These are phyloP conservation scores for Ophiocordyceps polyrhachis-furcata DNA, from an alignment of 2,329 filamentous ascomycete species.

Conservation along the genomic window DNA sequence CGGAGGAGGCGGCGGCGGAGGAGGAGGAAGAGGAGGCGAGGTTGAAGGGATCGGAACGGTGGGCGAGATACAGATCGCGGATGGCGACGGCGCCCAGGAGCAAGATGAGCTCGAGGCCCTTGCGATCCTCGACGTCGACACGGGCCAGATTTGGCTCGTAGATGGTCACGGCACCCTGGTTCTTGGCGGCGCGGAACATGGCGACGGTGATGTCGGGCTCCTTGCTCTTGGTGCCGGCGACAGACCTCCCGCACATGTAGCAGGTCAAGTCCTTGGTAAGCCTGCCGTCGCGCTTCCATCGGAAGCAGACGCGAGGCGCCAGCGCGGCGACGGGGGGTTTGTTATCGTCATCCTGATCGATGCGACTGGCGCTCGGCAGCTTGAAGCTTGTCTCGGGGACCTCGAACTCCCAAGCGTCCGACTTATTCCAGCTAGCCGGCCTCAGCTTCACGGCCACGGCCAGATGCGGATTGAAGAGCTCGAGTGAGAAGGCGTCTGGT, in stretches of 20 bases:
- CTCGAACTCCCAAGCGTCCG: conserved; percentile 77
- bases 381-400: conserved; percentile 76
- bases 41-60: conserved; percentile 63
- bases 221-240: conserved; percentile 60
- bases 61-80: conserved; percentile 43
- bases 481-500: conserved; percentile 62
- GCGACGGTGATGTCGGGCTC: conserved; percentile 95
- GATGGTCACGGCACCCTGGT: conserved; percentile 52
- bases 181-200: conserved; percentile 54
- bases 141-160: conserved; percentile 86
- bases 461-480: conserved; percentile 89
- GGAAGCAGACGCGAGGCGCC: conserved; percentile 63
- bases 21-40: conserved; percentile 16
- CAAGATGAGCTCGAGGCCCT: conserved; percentile 75
- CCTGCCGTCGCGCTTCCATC: conserved; percentile 77
- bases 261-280: conserved; percentile 78
- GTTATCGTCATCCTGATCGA: conserved; percentile 46
- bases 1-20: conserved; percentile 11
- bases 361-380: conserved; percentile 53
- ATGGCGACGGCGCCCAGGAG: conserved; percentile 44
- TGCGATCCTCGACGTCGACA: conserved; percentile 84
- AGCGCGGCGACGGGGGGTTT: conserved; percentile 19
- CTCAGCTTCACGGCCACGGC: conserved; percentile 52
- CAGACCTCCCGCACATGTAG: conserved; percentile 62
- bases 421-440: conserved; percentile 61